Evolutionary conservation across 139 green algal genomes (phyloP).

Genomic region (Haematococcus lacustris): DNA sequence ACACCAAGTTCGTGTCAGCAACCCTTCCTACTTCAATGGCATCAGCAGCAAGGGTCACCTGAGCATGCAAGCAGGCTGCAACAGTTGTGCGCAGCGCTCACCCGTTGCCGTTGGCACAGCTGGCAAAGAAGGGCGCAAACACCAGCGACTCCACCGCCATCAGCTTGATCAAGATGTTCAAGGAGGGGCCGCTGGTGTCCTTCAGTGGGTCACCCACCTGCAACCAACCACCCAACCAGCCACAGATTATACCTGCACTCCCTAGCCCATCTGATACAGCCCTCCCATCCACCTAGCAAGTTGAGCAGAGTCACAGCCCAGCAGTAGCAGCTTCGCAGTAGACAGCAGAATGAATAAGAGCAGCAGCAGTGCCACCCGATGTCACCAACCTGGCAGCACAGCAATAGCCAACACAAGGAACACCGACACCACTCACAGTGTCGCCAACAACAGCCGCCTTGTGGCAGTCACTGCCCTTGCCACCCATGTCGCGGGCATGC

Average conservation of each 20-base stretch:
- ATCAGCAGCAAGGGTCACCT: too few species aligned
- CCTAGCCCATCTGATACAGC: too few species aligned
- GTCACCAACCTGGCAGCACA: neutral
- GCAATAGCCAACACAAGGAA: neutral
- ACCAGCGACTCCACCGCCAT: conserved; percentile 58
- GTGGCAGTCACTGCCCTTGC: conserved; percentile 95
- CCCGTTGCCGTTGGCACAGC: conserved; percentile 41
- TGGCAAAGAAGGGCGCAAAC: conserved; percentile 58
- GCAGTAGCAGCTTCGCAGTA: neutral
- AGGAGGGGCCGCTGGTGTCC: conserved; percentile 51
- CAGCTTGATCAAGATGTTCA: conserved; percentile 99
- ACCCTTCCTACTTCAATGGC: too few species aligned
- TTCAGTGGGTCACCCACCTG: conserved; percentile 27
- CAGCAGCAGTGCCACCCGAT: neutral
- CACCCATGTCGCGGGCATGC: conserved; percentile 82
- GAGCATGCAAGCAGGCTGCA: too few species aligned
- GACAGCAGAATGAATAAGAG: neutral
- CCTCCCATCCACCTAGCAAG: too few species aligned
- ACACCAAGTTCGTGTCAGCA: too few species aligned
- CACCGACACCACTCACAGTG: conserved; percentile 68
- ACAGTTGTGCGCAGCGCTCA: too few species aligned
- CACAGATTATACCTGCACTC: too few species aligned
- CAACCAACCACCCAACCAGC: conserved; percentile 87
- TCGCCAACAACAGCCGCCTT: conserved; percentile 97
- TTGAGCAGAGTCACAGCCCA: too few species aligned